These are phyloP conservation scores for Chaetomium tenue DNA, from an alignment of 495 filamentous ascomycete genomes.

Conservation along the genomic window DNA sequence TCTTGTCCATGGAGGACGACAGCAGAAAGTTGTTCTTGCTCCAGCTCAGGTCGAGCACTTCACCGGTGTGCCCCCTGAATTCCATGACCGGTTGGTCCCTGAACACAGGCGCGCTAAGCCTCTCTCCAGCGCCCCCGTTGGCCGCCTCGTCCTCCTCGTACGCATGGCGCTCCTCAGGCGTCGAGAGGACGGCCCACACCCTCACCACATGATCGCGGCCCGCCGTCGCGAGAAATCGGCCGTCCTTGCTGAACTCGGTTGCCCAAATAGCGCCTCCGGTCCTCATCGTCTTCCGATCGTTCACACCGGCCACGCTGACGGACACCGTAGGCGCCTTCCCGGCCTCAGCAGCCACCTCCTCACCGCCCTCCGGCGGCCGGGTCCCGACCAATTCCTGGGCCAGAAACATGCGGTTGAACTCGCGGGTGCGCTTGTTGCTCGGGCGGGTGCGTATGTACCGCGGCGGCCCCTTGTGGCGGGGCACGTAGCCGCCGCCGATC, in stretches of 20 bases:
- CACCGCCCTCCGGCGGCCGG: slow-evolving; percentile 26
- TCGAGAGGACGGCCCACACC: slow-evolving; percentile 87
- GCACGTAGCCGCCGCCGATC: slow-evolving; percentile 71
- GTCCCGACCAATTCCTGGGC: slow-evolving; percentile 77
- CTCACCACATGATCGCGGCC: slow-evolving; percentile 84
- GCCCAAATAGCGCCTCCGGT: slow-evolving; percentile 77
- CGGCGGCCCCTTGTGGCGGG: slow-evolving; percentile 83
- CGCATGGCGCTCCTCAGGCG: slow-evolving; percentile 68
- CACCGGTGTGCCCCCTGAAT: slow-evolving; percentile 81
- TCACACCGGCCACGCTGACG: slow-evolving; percentile 41
- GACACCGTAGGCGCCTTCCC: slow-evolving; percentile 37
- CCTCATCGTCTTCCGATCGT: slow-evolving; percentile 34
- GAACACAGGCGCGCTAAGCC: slow-evolving; percentile 90
- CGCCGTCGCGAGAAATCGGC: slow-evolving; percentile 83
- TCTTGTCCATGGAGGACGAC: slow-evolving; percentile 98
- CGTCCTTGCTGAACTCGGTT: slow-evolving; percentile 88
- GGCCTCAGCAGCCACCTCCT: slow-evolving; percentile 1
- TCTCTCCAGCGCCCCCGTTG: slow-evolving; percentile 48
- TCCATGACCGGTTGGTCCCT: slow-evolving; percentile 69
- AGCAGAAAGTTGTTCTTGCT: slow-evolving; percentile 99
- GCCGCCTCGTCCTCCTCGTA: slow-evolving; percentile 71
- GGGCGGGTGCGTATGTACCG: slow-evolving; percentile 84
- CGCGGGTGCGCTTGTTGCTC: slow-evolving; percentile 76
- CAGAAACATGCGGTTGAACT: slow-evolving; percentile 84
- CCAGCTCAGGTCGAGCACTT: slow-evolving; percentile 92